These are phyloP conservation scores for Corynespora cassiicola DNA, from an alignment of 2,329 filamentous ascomycete species.

Conservation along the genomic window DNA sequence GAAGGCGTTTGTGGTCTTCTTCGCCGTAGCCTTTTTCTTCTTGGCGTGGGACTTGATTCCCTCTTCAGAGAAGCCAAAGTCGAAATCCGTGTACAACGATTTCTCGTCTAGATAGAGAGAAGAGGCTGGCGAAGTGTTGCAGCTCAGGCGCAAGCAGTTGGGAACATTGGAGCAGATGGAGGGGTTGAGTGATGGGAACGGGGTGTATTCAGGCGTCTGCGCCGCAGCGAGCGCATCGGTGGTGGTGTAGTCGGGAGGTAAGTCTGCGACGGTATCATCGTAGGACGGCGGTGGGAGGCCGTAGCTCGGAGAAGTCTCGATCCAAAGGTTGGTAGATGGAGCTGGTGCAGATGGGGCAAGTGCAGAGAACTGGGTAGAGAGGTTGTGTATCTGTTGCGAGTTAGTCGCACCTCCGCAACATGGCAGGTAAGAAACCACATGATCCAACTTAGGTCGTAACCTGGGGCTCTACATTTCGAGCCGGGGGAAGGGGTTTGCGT, in stretches of 20 bases:
- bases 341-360: slow-evolving; percentile 20
- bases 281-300: slow-evolving; percentile 49
- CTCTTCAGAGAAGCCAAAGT: slow-evolving; percentile 64
- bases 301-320: slow-evolving; percentile 23
- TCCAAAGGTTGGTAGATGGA: slow-evolving; percentile 33
- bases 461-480: no score
- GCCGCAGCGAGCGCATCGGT: slow-evolving; percentile 50
- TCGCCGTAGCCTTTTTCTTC: slow-evolving; percentile 58
- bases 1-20: slow-evolving; percentile 31
- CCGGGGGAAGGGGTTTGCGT: no score
- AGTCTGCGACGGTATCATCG: slow-evolving; percentile 50
- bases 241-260: slow-evolving; percentile 53
- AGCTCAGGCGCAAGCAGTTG: slow-evolving; percentile 35
- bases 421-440: no score
- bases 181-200: slow-evolving; percentile 38
- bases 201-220: slow-evolving; percentile 37
- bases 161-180: slow-evolving; percentile 37
- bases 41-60: slow-evolving; percentile 57
- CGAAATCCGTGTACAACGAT: slow-evolving; percentile 53
- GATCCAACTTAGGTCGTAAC: no score
- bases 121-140: slow-evolving; percentile 33
- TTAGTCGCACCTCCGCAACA: slow-evolving; percentile 24
- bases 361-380: slow-evolving; percentile 23
- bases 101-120: slow-evolving; percentile 40
- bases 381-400: slow-evolving; percentile 29